phyloP scores from a whole-genome alignment of 164 flowering plant species.

The Vitis vinifera region ASM3070453v1 NC_081813.1:1963001-1963500 shows the following conservation, averaged over 20 bases:
- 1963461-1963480: conserved; percentile 66
- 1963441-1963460: conserved; percentile 67
- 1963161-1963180: conserved; percentile 66
- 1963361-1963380: conserved; percentile 76
- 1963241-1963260: conserved; percentile 59
- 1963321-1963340: conserved; percentile 56
- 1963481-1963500: conserved; percentile 58
- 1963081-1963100: conserved; percentile 76
- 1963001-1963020: conserved; percentile 76
- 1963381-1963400: conserved; percentile 79
- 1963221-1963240: conserved; percentile 61
- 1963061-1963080: conserved; percentile 79
- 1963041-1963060: conserved; percentile 76
- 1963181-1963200: conserved; percentile 78
- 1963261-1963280: conserved; percentile 70
- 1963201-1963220: conserved; percentile 68
- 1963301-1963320: conserved; percentile 71
- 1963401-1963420: conserved; percentile 62
- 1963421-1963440: conserved; percentile 70
- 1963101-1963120: conserved; percentile 68
- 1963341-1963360: conserved; percentile 69
- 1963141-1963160: conserved; percentile 85
- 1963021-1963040: conserved; percentile 81
- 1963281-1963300: conserved; percentile 61
- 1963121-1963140: conserved; percentile 78